Evolutionary conservation across 208 protist genomes (phyloP), one percentile per base, ranked within the genome.

Genomic region (Trypanosoma cruzi): DNA sequence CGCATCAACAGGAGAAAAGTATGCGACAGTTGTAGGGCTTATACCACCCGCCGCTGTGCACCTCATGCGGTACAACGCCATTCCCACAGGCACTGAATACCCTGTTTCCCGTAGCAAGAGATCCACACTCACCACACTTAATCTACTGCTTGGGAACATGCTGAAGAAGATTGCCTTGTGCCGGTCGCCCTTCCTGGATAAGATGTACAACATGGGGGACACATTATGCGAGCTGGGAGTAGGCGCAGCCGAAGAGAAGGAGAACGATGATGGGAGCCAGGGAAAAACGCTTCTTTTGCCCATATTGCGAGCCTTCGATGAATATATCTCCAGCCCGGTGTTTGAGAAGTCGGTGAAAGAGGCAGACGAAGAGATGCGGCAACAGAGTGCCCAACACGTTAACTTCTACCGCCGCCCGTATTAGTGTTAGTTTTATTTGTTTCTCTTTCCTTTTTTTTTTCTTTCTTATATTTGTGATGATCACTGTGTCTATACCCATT

Each of bases 1-100:
- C 32, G 22, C 31, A 24, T 26, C 56, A 8, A 50, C 1, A 4
- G 20, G 28, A 29, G 1, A 32, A 24, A 76, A 69, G 49, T 65
- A 65, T 56, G 68, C 80, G 34, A 80, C 79, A 48, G 53, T 62
- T 62, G 57, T 79, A 2, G 58, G 79, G 31, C 32, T 91, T 28
- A 67, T 91, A 26, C 85, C 88, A 2, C 83, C 88, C 0, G 62
- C 80, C 0, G 85, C 88, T 22, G 79, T 90, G 24, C 75, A 84
- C 48, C 78, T 94, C 49, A 71, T 72, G 73, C 85, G 88, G 1
- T 44, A 88, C 40, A 34, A 77, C 48, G 63, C 66, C 2, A 42
- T 64, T 55, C 42, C 24, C 28, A 64, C 80, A 26, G 71, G 75
- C 40, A 54, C 36, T 13, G 28, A 53, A 8, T 82, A 84, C 66